Conservation (phyloP, 2,329 filamentous ascomycete species). For the Monilinia vaccinii-corymbosi region DNA sequence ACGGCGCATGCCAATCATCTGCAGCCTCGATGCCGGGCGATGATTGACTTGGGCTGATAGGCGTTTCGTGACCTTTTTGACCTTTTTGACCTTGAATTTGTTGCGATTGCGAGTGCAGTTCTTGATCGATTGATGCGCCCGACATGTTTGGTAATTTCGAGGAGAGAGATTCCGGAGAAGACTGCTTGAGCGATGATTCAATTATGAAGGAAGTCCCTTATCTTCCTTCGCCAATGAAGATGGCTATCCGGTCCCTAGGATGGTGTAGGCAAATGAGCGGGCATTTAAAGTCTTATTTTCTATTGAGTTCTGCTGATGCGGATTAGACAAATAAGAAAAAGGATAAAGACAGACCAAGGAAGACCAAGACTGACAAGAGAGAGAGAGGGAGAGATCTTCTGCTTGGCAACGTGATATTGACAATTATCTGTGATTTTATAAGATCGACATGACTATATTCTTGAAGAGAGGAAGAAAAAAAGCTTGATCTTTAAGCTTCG, state of each 20-base stretch:
- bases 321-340: background rate
- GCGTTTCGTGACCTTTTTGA: constrained; percentile 2
- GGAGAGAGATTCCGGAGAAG: background rate
- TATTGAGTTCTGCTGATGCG: background rate
- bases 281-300: constrained; percentile 7
- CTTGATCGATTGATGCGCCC: constrained; percentile 15
- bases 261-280: background rate
- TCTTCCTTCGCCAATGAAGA: background rate
- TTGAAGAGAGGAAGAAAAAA: too few relatives aligned
- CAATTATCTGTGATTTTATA: too few relatives aligned
- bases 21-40: constrained; percentile 4
- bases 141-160: constrained; percentile 12
- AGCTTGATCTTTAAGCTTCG: too few relatives aligned
- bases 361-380: background rate
- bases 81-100: background rate
- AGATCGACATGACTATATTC: too few relatives aligned
- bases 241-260: background rate
- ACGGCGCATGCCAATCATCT: constrained; percentile 1
- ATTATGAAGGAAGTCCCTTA: background rate
- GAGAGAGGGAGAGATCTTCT: too few relatives aligned
- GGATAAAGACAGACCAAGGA: background rate
- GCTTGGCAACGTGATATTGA: too few relatives aligned
- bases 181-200: constrained; percentile 1
- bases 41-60: constrained; percentile 8
- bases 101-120: background rate